Percentiles rank a stretch among this genome's conserved stretches.
Conservation (phyloP, 306 rosid species). For the Dalbergia oliveri region DNA sequence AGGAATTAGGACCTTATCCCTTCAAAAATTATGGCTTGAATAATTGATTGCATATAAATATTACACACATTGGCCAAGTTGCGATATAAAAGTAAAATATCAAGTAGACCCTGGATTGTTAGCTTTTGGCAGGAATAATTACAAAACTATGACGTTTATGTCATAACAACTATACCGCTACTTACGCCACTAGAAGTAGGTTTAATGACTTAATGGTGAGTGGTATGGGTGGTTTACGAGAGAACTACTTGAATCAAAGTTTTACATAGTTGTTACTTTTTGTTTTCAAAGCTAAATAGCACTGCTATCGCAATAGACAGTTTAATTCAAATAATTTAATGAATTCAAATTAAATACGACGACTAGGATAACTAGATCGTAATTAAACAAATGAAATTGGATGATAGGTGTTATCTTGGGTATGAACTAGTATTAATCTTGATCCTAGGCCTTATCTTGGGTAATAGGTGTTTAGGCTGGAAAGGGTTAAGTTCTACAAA, state of each 20-base stretch:
- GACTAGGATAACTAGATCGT: not conserved
- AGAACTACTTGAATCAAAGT: not conserved
- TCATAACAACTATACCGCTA: not conserved
- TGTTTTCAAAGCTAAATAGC: not conserved
- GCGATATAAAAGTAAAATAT: not conserved
- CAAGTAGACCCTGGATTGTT: constrained; percentile 1
- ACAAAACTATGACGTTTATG: not conserved
- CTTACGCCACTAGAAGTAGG: not conserved
- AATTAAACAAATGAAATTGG: not conserved
- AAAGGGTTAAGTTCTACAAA: not conserved
- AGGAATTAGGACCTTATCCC: constrained; percentile 31
- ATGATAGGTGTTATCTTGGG: not conserved
- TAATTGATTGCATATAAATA: not conserved
- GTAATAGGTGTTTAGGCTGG: not conserved
- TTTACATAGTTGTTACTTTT: not conserved
- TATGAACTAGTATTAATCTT: not conserved
- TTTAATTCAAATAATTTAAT: constrained; percentile 5
- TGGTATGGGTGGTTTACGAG: not conserved
- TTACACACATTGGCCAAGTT: constrained; percentile 25
- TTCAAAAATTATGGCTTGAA: not conserved
- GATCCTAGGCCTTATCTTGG: not conserved
- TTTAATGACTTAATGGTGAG: not conserved
- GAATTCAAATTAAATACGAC: not conserved
- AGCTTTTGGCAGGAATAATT: not conserved
- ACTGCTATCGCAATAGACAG: not conserved